These are phyloP conservation scores for Carpinus viminea DNA, from an alignment of 306 rosid species.

Conservation along the genomic window DNA sequence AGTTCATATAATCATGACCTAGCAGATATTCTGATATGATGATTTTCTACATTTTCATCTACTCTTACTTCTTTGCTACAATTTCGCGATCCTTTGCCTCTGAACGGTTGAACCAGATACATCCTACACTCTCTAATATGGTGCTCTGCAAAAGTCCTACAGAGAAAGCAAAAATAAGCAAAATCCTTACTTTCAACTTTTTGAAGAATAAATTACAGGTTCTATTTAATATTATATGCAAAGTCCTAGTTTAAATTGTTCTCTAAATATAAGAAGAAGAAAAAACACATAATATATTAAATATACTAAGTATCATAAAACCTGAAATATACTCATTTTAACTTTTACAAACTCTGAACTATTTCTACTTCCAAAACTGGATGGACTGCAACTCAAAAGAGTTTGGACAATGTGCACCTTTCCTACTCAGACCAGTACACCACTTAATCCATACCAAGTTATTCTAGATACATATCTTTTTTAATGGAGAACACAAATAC, in stretches of 20 bases:
- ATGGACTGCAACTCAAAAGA: not conserved
- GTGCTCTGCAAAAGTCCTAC: slow-evolving; percentile 94
- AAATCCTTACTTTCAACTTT: not conserved
- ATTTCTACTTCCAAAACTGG: not conserved
- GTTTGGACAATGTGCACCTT: not conserved
- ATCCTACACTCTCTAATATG: slow-evolving; percentile 91
- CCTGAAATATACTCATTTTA: not conserved
- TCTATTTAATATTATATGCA: not conserved
- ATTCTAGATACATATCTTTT: slow-evolving; percentile 3
- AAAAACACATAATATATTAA: not conserved
- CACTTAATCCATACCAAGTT: not conserved
- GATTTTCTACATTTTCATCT: slow-evolving; percentile 14
- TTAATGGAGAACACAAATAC: not conserved
- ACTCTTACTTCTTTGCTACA: slow-evolving; percentile 87
- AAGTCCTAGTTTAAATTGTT: not conserved
- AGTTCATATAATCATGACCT: slow-evolving; percentile 19
- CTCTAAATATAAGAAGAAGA: not conserved
- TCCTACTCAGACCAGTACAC: slow-evolving; percentile 1
- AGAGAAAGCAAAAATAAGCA: slow-evolving; percentile 22
- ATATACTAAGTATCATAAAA: not conserved
- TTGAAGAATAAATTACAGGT: slow-evolving; percentile 3
- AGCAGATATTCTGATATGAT: slow-evolving; percentile 14
- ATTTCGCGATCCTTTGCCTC: slow-evolving; percentile 93
- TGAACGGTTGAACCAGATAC: slow-evolving; percentile 92
- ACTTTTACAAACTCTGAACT: not conserved